Conservation (phyloP, 2,329 filamentous ascomycete genomes). For the Corynespora cassiicola region DNA sequence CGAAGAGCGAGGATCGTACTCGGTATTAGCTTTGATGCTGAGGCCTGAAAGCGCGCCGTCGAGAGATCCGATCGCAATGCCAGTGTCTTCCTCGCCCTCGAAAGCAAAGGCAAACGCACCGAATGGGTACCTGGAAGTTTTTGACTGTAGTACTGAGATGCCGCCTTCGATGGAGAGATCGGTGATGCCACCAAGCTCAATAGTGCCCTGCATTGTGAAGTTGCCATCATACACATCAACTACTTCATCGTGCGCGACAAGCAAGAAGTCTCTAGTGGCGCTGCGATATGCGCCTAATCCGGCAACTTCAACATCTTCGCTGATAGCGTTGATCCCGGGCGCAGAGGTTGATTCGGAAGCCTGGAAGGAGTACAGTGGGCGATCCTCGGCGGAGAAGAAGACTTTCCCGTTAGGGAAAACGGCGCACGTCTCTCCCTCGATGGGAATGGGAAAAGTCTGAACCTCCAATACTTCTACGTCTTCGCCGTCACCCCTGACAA, state of each 20-base stretch:
- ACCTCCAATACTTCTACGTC: conserved; percentile 31
- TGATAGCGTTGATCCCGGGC: conserved; percentile 22
- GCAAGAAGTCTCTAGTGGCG: conserved; percentile 23
- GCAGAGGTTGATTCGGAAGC: conserved; percentile 25
- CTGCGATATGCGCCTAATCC: conserved; percentile 30
- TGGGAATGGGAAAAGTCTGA: conserved; percentile 34
- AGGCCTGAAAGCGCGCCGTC: conserved; percentile 17
- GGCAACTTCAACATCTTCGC: conserved; percentile 22
- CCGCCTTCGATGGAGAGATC: conserved; percentile 34
- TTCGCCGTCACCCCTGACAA: conserved; percentile 17
- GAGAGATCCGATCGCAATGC: conserved; percentile 29
- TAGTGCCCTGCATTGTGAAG: conserved; percentile 20
- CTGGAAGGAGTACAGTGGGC: conserved; percentile 36
- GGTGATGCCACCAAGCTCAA: conserved; percentile 25
- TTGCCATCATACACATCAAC: conserved; percentile 30
- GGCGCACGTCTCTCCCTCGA: conserved; percentile 34
- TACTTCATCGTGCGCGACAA: conserved; percentile 30
- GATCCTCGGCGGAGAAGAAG: conserved; percentile 35
- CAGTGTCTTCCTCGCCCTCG: conserved; percentile 30
- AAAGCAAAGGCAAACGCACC: conserved; percentile 34
- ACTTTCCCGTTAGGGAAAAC: conserved; percentile 25
- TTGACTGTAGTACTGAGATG: conserved; percentile 29
- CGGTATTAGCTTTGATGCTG: conserved; percentile 23
- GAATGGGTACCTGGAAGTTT: conserved; percentile 13
- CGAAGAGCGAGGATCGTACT: conserved; percentile 22